These are phyloP conservation scores for Fagopyrum esculentum DNA, from an alignment of 148 eudicot species.

Conservation along the genomic window DNA sequence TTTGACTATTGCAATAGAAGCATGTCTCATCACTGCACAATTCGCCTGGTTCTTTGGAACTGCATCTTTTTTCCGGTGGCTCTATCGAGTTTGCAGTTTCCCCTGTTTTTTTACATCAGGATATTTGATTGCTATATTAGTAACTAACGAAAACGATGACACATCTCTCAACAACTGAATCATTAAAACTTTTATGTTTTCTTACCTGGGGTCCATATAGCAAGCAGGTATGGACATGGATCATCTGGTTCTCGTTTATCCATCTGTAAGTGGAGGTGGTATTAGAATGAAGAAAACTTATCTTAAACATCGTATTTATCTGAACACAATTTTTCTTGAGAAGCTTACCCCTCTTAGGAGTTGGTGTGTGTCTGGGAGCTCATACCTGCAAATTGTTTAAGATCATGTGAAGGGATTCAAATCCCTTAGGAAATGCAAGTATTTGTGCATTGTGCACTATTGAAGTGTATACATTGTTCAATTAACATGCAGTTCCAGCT, in stretches of 20 bases:
- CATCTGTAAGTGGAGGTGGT: slow-evolving; percentile 17
- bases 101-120: slow-evolving; percentile 38
- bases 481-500: not conserved
- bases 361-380: slow-evolving; percentile 55
- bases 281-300: not conserved
- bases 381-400: slow-evolving; percentile 36
- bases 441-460: not conserved
- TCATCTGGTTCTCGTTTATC: slow-evolving; percentile 61
- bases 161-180: not conserved
- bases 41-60: slow-evolving; percentile 45
- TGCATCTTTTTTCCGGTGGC: slow-evolving; percentile 67
- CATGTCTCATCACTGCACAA: slow-evolving; percentile 68
- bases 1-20: slow-evolving; percentile 72
- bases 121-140: slow-evolving; percentile 3
- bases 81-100: slow-evolving; percentile 75
- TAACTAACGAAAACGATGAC: not conserved
- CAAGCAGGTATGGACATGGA: slow-evolving; percentile 59
- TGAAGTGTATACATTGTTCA: not conserved
- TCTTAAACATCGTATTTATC: not conserved
- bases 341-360: slow-evolving; percentile 34
- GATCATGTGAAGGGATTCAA: not conserved
- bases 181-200: not conserved
- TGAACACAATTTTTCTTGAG: not conserved
- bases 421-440: not conserved
- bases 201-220: slow-evolving; percentile 52